phyloP scores from a whole-genome alignment of 1,139 yeast genomes.

The Geotrichum siamense region DNA sequence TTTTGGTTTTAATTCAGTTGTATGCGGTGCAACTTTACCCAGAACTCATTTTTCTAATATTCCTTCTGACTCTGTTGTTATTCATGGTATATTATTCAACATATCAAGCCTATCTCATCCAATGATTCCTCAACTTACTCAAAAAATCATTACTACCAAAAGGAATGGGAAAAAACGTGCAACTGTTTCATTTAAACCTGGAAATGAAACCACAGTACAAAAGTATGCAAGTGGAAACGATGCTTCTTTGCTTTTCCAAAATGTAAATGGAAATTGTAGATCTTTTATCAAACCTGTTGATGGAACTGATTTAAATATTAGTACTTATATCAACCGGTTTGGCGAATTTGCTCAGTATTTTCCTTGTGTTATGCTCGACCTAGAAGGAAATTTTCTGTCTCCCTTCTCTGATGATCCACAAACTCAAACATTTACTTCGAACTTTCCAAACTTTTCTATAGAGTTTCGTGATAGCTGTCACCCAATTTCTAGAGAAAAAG shows the following conservation, averaged over 20 bases:
- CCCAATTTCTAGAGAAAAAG: slow-evolving; percentile 49
- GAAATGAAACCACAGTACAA: slow-evolving; percentile 57
- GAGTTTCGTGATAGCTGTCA: slow-evolving; percentile 44
- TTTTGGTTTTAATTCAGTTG: slow-evolving; percentile 75
- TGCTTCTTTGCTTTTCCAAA: slow-evolving; percentile 74
- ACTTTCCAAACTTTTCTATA: slow-evolving; percentile 55
- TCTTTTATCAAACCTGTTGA: slow-evolving; percentile 57
- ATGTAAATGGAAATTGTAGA: slow-evolving; percentile 80
- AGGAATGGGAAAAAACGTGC: slow-evolving; percentile 7
- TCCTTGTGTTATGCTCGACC: slow-evolving; percentile 70
- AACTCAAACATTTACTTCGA: slow-evolving; percentile 35
- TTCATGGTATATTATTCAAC: slow-evolving; percentile 73
- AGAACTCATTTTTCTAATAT: slow-evolving; percentile 53
- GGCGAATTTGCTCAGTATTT: slow-evolving; percentile 75
- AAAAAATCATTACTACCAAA: slow-evolving; percentile 27
- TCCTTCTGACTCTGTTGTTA: slow-evolving; percentile 51
- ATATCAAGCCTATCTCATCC: slow-evolving; percentile 35
- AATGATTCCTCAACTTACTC: slow-evolving; percentile 40
- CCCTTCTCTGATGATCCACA: slow-evolving; percentile 4
- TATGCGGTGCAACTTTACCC: slow-evolving; percentile 46
- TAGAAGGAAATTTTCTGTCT: slow-evolving; percentile 29
- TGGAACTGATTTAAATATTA: slow-evolving; percentile 47
- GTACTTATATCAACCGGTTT: slow-evolving; percentile 29
- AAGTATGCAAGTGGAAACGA: slow-evolving; percentile 54
- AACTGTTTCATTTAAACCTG: slow-evolving; percentile 48